Evolutionary conservation across 495 filamentous ascomycete genomes (phyloP).

Genomic region (Hypoxylon intermedium): DNA sequence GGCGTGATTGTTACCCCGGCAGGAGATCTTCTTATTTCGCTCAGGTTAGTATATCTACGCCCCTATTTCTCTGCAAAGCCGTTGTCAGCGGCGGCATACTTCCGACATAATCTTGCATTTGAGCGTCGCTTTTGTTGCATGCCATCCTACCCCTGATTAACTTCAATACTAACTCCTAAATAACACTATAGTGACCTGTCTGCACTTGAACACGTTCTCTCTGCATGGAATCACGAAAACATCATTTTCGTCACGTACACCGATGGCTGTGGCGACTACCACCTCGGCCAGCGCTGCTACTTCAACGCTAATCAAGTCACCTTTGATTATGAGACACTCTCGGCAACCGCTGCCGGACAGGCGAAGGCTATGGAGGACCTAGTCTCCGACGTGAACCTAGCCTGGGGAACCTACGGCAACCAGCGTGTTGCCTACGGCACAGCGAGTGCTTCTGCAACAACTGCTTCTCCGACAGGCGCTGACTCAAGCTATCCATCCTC

Average conservation of each 20-base stretch:
- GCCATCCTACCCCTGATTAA: not conserved
- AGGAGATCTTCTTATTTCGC: conserved; percentile 5
- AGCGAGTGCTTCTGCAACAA: conserved; percentile 2
- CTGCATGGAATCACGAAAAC: conserved; percentile 4
- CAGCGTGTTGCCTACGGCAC: conserved; percentile 9
- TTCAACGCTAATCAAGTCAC: conserved; percentile 11
- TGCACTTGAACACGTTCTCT: conserved; percentile 5
- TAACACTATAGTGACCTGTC: not conserved
- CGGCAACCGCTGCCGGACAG: conserved; percentile 7
- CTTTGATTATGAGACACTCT: conserved; percentile 7
- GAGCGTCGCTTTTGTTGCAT: too few species aligned
- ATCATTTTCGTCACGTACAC: conserved; percentile 17
- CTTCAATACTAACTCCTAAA: not conserved
- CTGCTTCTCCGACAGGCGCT: not conserved
- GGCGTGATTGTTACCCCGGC: not conserved
- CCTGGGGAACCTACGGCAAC: conserved; percentile 17
- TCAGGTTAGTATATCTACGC: conserved; percentile 7
- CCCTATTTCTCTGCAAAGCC: too few species aligned
- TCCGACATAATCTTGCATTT: too few species aligned
- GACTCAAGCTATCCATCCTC: conserved; percentile 7
- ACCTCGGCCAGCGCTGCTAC: conserved; percentile 21
- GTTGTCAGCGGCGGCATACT: too few species aligned
- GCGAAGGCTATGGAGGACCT: conserved; percentile 14
- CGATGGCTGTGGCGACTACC: conserved; percentile 17
- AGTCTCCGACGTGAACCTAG: conserved; percentile 17